Evolutionary conservation across 768 basidiomycete species (phyloP), one percentile per base, ranked within the genome.

Genomic region (Lactarius tabidus): DNA sequence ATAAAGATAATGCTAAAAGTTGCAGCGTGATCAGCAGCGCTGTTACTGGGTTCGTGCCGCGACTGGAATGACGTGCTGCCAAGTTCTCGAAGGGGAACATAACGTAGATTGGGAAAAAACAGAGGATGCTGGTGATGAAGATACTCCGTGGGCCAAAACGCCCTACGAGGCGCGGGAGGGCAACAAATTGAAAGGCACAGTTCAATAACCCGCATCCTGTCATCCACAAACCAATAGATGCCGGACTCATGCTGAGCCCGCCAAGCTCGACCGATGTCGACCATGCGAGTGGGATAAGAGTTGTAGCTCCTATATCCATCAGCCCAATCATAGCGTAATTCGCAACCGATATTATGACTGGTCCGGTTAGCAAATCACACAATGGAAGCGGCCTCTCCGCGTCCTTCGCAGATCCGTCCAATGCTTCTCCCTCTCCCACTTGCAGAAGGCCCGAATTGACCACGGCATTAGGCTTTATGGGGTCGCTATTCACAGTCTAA

Each of bases 201-300:
- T 78, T 75, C 48, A 72, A 41, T n/a, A 79, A 41, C 1, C 80
- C 81, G 26, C 76, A 71, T 1, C 71, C 10, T 0, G 77, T 75
- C 10, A 81, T 70, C 65, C 74, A 75, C 3, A 72, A 15, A 3
- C 79, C 79, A 43, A 81, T 82, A 20, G 68, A 69, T 6, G 77
- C 74, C 0, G 79, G 77, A 1, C 73, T 70, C 36, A 77, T 66
- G 14, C 74, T 72, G 8, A 80, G 75, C 6, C 80, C 80, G 1
- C 81, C 81, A 6, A 78, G 71, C 23, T 71, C 72, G 23, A 79
- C 69, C 0, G 84, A 79, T 4, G 79, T 77, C 33, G 80, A 73
- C 59, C 77, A 77, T 70, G 83, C 80, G 39, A 84, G 71, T 1
- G 85, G 83, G 1, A 76, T 33, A 23, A 85, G 74, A 18, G 76